phyloP scores from a whole-genome alignment of 345 rosid genomes.

The Euphorbia lathyris region DNA sequence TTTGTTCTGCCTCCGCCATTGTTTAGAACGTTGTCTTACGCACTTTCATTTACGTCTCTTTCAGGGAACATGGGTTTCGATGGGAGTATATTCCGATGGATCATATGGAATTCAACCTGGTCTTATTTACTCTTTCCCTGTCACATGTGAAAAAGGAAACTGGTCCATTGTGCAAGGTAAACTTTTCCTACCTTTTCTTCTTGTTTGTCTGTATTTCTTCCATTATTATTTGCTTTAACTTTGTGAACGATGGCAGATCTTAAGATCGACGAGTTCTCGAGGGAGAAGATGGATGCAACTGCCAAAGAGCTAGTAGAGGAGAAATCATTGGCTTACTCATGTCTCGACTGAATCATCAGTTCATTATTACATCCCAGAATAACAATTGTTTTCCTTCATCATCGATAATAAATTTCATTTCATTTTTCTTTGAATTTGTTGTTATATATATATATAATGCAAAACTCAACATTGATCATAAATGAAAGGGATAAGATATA shows the following conservation, averaged over 20 bases:
- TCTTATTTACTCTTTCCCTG: slow-evolving; percentile 77
- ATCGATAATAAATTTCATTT: neutral
- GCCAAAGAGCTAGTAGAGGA: slow-evolving; percentile 74
- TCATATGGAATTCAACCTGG: slow-evolving; percentile 73
- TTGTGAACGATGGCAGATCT: slow-evolving; percentile 41
- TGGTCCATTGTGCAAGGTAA: slow-evolving; percentile 75
- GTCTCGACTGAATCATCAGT: slow-evolving; percentile 45
- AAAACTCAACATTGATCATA: too few species aligned
- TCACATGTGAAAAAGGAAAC: slow-evolving; percentile 63
- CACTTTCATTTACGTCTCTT: neutral
- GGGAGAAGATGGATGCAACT: slow-evolving; percentile 72
- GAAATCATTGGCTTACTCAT: slow-evolving; percentile 59
- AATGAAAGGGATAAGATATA: too few species aligned
- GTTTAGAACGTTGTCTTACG: too few species aligned
- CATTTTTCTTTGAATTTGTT: neutral
- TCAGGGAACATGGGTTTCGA: slow-evolving; percentile 81
- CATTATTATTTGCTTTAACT: too few species aligned
- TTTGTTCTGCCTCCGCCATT: too few species aligned
- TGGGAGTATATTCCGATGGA: slow-evolving; percentile 94
- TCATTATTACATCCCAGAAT: too few species aligned
- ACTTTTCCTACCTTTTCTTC: neutral
- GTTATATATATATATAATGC: too few species aligned
- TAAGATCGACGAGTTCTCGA: slow-evolving; percentile 59
- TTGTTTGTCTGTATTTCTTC: too few species aligned
- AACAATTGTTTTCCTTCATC: too few species aligned